A percentile compares a stretch with the other conserved stretches of the same genome.
Conservation (phyloP, 176 grass and related monocot species). For the Saccharum spontaneum region DNA sequence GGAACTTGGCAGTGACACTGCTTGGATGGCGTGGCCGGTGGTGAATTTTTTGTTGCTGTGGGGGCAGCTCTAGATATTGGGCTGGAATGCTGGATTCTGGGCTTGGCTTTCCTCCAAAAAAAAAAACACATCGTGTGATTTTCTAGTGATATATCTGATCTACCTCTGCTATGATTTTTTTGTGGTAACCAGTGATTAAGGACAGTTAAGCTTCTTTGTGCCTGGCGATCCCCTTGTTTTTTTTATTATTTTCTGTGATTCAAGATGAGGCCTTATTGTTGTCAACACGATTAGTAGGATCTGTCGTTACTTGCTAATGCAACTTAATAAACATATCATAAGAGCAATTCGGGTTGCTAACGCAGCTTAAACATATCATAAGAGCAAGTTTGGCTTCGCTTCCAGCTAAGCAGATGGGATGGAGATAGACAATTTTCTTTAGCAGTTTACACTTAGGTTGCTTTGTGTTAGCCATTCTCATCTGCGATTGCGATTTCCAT, state of each 20-base stretch:
- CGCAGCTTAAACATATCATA: background rate
- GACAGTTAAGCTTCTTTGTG: background rate
- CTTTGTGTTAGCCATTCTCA: conserved; percentile 18
- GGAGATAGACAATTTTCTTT: background rate
- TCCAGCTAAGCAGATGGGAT: background rate
- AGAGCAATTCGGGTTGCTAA: background rate
- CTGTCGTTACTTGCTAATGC: background rate
- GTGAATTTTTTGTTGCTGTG: conserved; percentile 23
- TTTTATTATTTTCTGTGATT: background rate
- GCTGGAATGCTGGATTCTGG: background rate
- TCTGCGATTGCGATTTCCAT: background rate
- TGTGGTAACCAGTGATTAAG: background rate
- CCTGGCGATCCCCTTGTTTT: background rate
- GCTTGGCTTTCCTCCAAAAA: background rate
- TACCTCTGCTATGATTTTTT: background rate
- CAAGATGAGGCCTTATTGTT: background rate
- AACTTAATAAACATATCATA: background rate
- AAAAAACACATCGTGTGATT: background rate
- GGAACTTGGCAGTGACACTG: conserved; percentile 42
- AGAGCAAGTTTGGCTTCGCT: background rate
- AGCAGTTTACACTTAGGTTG: background rate
- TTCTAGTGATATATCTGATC: background rate
- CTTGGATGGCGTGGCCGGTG: conserved; percentile 25
- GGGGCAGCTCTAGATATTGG: conserved; percentile 21
- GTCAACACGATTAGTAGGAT: background rate